These are phyloP conservation scores for Pseudogymnoascus sp. DNA, from an alignment of 2,329 filamentous ascomycete species.

Conservation along the genomic window DNA sequence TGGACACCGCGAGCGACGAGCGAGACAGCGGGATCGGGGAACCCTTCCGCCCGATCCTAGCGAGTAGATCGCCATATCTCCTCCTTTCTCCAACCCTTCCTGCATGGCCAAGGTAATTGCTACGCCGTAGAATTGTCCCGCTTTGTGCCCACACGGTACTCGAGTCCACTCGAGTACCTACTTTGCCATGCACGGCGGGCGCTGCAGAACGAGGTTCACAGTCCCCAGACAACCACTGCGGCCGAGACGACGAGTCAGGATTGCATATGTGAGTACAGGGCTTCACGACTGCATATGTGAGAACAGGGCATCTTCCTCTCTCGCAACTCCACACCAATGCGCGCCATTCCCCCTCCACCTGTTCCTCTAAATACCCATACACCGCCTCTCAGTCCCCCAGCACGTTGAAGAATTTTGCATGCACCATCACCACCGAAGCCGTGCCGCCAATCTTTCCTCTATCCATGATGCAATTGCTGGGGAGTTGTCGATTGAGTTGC, in stretches of 20 bases:
- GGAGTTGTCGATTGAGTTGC: no score
- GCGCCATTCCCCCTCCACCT: neutral
- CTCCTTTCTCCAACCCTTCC: neutral
- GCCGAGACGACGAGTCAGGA: neutral
- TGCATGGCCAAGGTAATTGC: neutral
- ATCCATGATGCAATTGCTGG: no score
- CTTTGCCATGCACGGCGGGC: neutral
- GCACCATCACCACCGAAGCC: neutral
- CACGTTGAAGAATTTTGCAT: neutral
- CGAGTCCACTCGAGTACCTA: neutral
- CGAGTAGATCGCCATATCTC: neutral
- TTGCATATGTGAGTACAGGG: neutral
- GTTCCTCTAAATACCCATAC: slow-evolving; percentile 5
- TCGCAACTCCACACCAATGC: neutral
- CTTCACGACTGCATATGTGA: slow-evolving; percentile 2
- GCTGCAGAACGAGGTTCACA: neutral
- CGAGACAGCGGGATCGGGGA: neutral
- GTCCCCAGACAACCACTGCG: neutral
- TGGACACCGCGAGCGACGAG: neutral
- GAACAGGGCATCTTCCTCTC: neutral
- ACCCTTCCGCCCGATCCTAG: slow-evolving; percentile 5
- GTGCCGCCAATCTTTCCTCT: no score
- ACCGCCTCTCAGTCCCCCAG: neutral
- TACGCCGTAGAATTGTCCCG: neutral
- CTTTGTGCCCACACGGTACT: neutral